Evolutionary conservation across 495 filamentous ascomycete species (phyloP).

Genomic region (Penicillium salamii): DNA sequence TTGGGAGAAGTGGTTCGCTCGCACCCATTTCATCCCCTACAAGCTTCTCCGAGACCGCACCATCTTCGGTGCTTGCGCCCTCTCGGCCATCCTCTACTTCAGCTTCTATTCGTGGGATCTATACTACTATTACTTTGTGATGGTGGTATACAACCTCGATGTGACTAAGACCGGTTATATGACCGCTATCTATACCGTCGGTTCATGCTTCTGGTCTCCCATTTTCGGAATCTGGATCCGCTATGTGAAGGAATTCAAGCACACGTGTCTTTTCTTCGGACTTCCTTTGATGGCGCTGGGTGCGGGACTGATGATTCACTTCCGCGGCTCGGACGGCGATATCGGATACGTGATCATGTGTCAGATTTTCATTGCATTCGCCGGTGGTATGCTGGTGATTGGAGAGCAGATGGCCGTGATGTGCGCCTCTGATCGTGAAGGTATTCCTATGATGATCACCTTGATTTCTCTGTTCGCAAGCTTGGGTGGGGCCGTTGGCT

Average conservation of each 20-base stretch:
- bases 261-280: slow-evolving; percentile 57
- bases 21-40: slow-evolving; percentile 58
- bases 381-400: slow-evolving; percentile 41
- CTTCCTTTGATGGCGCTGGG: slow-evolving; percentile 62
- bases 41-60: slow-evolving; percentile 61
- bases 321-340: slow-evolving; percentile 57
- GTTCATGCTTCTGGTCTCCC: slow-evolving; percentile 61
- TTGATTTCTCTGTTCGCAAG: slow-evolving; percentile 58
- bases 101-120: slow-evolving; percentile 67
- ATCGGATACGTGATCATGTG: slow-evolving; percentile 73
- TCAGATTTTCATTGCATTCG: slow-evolving; percentile 70
- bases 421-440: slow-evolving; percentile 53
- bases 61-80: slow-evolving; percentile 59
- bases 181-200: slow-evolving; percentile 64
- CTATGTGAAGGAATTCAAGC: slow-evolving; percentile 55
- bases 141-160: slow-evolving; percentile 65
- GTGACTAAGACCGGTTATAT: slow-evolving; percentile 61
- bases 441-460: slow-evolving; percentile 64
- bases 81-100: slow-evolving; percentile 55
- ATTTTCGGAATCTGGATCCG: slow-evolving; percentile 55
- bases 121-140: slow-evolving; percentile 65
- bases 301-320: slow-evolving; percentile 64
- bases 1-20: slow-evolving; percentile 57
- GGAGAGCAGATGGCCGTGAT: slow-evolving; percentile 64
- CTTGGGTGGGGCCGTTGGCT: slow-evolving; percentile 66